Conservation (phyloP, 495 filamentous ascomycete species). For the Staphylotrichum tortipilum region DNA sequence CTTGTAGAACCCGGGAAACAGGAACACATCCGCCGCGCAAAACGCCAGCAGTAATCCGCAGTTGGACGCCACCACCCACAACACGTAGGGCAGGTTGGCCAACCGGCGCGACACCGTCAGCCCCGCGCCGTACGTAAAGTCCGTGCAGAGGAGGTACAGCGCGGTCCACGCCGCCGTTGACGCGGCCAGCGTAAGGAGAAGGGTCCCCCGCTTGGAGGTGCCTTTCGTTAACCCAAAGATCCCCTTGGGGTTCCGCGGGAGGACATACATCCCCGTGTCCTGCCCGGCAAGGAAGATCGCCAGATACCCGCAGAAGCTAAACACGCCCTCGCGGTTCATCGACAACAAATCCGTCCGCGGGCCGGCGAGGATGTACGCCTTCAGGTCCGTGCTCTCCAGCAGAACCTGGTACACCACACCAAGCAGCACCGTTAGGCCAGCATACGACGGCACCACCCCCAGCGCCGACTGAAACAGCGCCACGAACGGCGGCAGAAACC, state of each 20-base stretch:
- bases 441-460: slow-evolving; percentile 58
- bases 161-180: slow-evolving; percentile 58
- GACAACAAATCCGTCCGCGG: slow-evolving; percentile 68
- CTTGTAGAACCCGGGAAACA: slow-evolving; percentile 65
- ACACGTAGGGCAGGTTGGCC: slow-evolving; percentile 86
- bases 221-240: slow-evolving; percentile 21
- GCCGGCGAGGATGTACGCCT: slow-evolving; percentile 76
- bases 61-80: slow-evolving; percentile 90
- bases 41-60: slow-evolving; percentile 68
- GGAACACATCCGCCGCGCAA: slow-evolving; percentile 62
- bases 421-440: slow-evolving; percentile 58
- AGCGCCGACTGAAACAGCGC: slow-evolving; percentile 70
- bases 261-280: slow-evolving; percentile 65
- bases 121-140: slow-evolving; percentile 58
- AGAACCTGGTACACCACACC: slow-evolving; percentile 59
- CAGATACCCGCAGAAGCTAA: slow-evolving; percentile 87
- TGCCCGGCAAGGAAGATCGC: slow-evolving; percentile 92
- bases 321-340: slow-evolving; percentile 87
- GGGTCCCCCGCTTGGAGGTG: slow-evolving; percentile 36
- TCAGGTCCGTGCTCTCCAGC: slow-evolving; percentile 69
- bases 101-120: slow-evolving; percentile 77
- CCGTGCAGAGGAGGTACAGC: slow-evolving; percentile 58
- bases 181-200: slow-evolving; percentile 50
- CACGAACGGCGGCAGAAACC: slow-evolving; percentile 78
- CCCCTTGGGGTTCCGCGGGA: slow-evolving; percentile 50